Base-by-base conservation (phyloP, 768 basidiomycete species). In the Boletellus emodensis region DNA sequence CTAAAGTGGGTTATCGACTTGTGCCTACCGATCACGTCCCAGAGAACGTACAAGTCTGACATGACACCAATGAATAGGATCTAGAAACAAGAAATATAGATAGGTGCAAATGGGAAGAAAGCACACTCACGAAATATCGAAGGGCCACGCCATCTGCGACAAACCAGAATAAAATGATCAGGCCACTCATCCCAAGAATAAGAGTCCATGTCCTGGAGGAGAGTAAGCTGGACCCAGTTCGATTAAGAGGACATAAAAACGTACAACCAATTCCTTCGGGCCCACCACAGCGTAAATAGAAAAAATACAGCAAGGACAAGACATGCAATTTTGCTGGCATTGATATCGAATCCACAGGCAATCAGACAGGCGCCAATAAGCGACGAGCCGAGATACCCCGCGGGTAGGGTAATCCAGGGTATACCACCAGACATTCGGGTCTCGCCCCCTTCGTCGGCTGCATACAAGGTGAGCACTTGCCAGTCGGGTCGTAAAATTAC, bases 371-470 rank as follows among this genome's bases (percentile, higher is more conserved):
- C 93, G 22, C 94, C 94, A 46, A 95, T 90, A 61, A 95, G 74
- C 4, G 85, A 84, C 5, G 89, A 87, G 30, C 91, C 90, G 39
- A 92, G 81, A 65, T 91, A 90, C 50, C 92, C 91, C n/a, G 82
- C 83, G 3, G 90, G 88, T 3, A 92, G 78, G 0, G 91, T 92
- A 20, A 92, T 67, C 80, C 84, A 88, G 18, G 79, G 72, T 37
- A 94, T 80, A 1, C 91, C 93, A 26, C 92, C 92, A 14, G 85
- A 83, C 92, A 94, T 94, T 33, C 76, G 73, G 5, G 92, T 94
- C 34, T 82, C 80, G 12, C 91, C 92, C 36, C 92, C 92, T 70
- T 94, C 93, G 59, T 92, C 90, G 39, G 90, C 85, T 91, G 61
- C 22, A 49, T 24, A 46, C 3, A 11, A 46, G 26, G 46, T 52